Percentiles rank a stretch among this genome's conserved stretches.
Evolutionary conservation across 352 stramenopile species (phyloP).

Genomic region (Phytophthora constricta): DNA sequence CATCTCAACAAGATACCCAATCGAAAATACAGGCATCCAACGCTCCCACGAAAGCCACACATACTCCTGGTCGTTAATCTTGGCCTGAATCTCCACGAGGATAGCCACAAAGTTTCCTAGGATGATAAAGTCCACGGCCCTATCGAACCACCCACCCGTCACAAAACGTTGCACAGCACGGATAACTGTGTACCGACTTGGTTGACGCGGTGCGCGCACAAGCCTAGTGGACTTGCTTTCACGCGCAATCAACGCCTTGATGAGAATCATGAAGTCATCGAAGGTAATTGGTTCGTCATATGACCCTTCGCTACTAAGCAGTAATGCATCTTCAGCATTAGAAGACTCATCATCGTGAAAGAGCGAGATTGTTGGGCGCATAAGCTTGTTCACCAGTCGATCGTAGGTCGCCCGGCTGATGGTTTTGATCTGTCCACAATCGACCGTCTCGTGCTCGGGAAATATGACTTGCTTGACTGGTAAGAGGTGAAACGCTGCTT

Average conservation of each 20-base stretch:
- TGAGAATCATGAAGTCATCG: conserved; percentile 39
- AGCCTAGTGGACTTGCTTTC: conserved; percentile 21
- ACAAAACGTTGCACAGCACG: conserved; percentile 37
- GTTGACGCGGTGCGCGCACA: conserved; percentile 5
- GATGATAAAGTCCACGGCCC: conserved; percentile 45
- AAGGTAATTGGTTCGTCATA: conserved; percentile 30
- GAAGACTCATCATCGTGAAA: conserved; percentile 30
- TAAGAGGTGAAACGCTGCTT: conserved; percentile 55
- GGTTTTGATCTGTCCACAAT: conserved; percentile 26
- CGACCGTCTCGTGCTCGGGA: too few species aligned
- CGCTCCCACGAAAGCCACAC: conserved; percentile 47
- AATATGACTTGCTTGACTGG: conserved; percentile 27
- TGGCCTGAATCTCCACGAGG: conserved; percentile 58
- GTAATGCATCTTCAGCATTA: neutral
- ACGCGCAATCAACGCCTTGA: conserved; percentile 34
- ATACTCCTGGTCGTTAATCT: conserved; percentile 35
- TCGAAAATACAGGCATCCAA: conserved; percentile 75
- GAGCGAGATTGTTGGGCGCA: conserved; percentile 41
- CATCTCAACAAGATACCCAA: conserved; percentile 83
- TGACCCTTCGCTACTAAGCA: conserved; percentile 7
- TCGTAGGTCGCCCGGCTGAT: conserved; percentile 39
- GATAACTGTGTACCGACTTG: conserved; percentile 32
- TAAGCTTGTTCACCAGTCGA: conserved; percentile 32
- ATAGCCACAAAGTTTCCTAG: conserved; percentile 55
- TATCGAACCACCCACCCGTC: conserved; percentile 41